Conservation (phyloP, 768 basidiomycete genomes). For the Mycena indigotica region DNA sequence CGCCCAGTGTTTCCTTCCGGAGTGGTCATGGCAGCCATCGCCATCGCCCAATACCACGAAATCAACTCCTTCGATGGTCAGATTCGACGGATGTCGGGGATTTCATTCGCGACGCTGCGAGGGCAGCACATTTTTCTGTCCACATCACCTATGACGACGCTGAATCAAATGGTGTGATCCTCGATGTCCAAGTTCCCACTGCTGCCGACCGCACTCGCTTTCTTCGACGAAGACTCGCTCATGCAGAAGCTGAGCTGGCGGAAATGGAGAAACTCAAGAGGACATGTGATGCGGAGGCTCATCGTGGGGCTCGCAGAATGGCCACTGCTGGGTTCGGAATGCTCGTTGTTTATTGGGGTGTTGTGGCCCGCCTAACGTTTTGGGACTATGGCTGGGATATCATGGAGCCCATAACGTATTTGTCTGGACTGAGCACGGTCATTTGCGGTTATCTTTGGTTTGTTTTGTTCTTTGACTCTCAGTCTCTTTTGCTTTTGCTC, state of each 20-base stretch:
- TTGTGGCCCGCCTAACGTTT: slow-evolving; percentile 65
- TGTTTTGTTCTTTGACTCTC: slow-evolving; percentile 3
- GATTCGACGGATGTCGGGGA: slow-evolving; percentile 66
- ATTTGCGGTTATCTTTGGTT: slow-evolving; percentile 65
- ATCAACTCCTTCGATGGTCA: slow-evolving; percentile 50
- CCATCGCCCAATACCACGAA: slow-evolving; percentile 22
- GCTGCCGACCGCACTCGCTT: slow-evolving; percentile 65
- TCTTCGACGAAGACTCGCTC: slow-evolving; percentile 48
- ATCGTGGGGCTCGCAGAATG: slow-evolving; percentile 55
- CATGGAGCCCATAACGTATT: slow-evolving; percentile 71
- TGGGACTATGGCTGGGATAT: slow-evolving; percentile 66
- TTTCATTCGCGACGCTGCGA: slow-evolving; percentile 65
- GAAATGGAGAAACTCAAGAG: slow-evolving; percentile 58
- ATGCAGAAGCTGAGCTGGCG: slow-evolving; percentile 45
- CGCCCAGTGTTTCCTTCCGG: slow-evolving; percentile 47
- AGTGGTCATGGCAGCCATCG: slow-evolving; percentile 31
- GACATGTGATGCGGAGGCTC: slow-evolving; percentile 58
- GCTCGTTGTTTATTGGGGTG: slow-evolving; percentile 65
- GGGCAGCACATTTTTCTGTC: slow-evolving; percentile 55
- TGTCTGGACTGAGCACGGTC: slow-evolving; percentile 63
- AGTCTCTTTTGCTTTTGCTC: too few relatives aligned
- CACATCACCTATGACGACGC: slow-evolving; percentile 34
- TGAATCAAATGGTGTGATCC: slow-evolving; percentile 16
- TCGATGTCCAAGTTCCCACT: slow-evolving; percentile 62
- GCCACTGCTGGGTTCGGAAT: slow-evolving; percentile 61